phyloP scores from a whole-genome alignment of 2,329 filamentous ascomycete genomes.

The Exophiala alcalophila region DNA sequence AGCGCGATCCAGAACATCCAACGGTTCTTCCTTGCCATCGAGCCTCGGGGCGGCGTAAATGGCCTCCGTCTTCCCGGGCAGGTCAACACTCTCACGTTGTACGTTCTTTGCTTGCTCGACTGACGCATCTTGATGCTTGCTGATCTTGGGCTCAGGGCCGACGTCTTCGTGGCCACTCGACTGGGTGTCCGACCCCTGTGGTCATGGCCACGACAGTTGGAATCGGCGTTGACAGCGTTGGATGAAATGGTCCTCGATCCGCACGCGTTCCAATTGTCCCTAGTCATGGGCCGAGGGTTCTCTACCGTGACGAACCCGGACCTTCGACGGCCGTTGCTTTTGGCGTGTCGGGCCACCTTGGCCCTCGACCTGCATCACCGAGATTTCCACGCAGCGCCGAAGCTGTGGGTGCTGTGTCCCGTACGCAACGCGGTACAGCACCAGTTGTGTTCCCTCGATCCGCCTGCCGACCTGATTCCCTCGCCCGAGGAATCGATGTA shows the following conservation, averaged over 20 bases:
- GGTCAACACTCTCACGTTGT: conserved; percentile 2
- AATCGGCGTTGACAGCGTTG: background rate
- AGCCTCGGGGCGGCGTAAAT: conserved; percentile 4
- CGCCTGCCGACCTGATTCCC: background rate
- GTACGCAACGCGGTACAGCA: conserved; percentile 7
- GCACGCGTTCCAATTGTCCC: conserved; percentile 7
- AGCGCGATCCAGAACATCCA: conserved; percentile 4
- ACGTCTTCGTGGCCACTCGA: conserved; percentile 5
- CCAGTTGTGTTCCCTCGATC: conserved; percentile 7
- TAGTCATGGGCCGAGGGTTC: conserved; percentile 8
- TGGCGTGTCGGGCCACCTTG: conserved; percentile 6
- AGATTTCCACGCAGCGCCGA: background rate
- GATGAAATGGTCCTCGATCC: conserved; percentile 4
- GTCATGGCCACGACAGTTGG: conserved; percentile 4
- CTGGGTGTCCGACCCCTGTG: conserved; percentile 14
- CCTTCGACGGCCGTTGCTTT: background rate
- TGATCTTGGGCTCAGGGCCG: conserved; percentile 1
- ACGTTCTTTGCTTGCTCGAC: background rate
- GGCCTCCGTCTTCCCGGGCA: background rate
- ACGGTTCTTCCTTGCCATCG: conserved; percentile 1
- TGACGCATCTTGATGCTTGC: background rate
- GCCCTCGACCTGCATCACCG: conserved; percentile 8
- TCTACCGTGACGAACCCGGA: background rate
- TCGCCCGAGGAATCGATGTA: conserved; percentile 6
- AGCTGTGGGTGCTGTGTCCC: background rate